These are phyloP conservation scores for Lactarius sanguifluus DNA, from an alignment of 768 basidiomycete genomes.

Conservation along the genomic window DNA sequence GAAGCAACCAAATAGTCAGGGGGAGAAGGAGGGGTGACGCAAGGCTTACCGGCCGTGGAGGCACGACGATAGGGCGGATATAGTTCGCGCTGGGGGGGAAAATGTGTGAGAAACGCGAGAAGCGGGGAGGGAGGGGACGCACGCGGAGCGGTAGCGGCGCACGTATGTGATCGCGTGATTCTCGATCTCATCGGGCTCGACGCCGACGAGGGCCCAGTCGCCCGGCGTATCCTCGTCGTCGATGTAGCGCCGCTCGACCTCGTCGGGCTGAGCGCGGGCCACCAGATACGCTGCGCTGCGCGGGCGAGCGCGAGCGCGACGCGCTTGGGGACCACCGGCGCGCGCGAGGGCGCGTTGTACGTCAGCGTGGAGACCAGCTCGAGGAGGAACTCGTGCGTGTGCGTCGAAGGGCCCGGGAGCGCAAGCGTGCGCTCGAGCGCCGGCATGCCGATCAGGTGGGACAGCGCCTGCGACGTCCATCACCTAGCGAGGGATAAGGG, in stretches of 20 bases:
- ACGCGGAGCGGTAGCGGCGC: constrained; percentile 86
- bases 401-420: constrained; percentile 85
- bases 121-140: constrained; percentile 44
- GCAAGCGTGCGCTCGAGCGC: constrained; percentile 66
- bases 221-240: constrained; percentile 74
- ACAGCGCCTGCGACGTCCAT: constrained; percentile 90
- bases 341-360: constrained; percentile 68
- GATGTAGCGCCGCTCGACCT: constrained; percentile 83
- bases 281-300: constrained; percentile 74
- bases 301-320: constrained; percentile 65
- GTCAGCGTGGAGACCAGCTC: constrained; percentile 79
- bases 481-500: constrained; percentile 50
- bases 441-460: constrained; percentile 67
- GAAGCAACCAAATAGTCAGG: background rate
- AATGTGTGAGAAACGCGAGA: background rate
- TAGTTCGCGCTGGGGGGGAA: constrained; percentile 23
- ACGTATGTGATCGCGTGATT: constrained; percentile 86
- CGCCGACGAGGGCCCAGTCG: constrained; percentile 81
- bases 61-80: constrained; percentile 26
- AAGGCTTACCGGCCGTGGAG: constrained; percentile 23
- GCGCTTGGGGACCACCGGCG: constrained; percentile 73
- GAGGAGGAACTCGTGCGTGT: constrained; percentile 79
- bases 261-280: constrained; percentile 89
- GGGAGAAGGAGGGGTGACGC: background rate
- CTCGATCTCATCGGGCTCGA: constrained; percentile 83